Conservation (phyloP, 164 flowering plant species). For the Aristolochia fimbriata region DNA sequence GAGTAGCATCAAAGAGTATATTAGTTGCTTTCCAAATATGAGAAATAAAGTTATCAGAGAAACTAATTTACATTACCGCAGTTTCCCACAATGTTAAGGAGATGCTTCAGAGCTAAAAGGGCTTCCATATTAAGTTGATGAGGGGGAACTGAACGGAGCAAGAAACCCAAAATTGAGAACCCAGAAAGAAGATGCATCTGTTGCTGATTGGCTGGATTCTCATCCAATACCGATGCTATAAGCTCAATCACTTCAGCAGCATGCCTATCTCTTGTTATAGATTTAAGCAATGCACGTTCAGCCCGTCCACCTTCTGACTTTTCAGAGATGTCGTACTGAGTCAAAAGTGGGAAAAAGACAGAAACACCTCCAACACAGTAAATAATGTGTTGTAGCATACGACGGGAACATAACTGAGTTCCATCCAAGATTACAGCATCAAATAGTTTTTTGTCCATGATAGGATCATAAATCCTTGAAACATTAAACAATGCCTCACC, state of each 20-base stretch:
- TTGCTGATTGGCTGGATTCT: constrained; percentile 87
- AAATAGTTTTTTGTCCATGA: constrained; percentile 44
- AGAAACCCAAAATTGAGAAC: constrained; percentile 72
- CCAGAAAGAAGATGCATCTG: constrained; percentile 97
- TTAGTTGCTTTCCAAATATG: background rate
- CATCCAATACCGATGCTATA: constrained; percentile 82
- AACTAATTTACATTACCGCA: constrained; percentile 40
- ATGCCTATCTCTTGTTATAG: constrained; percentile 55
- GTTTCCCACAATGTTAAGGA: constrained; percentile 60
- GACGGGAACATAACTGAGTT: constrained; percentile 84
- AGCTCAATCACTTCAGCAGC: constrained; percentile 86
- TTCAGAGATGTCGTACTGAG: constrained; percentile 56
- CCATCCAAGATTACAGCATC: constrained; percentile 65
- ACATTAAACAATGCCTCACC: constrained; percentile 70
- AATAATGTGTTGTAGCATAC: constrained; percentile 81
- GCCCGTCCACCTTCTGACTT: constrained; percentile 28
- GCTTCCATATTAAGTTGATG: constrained; percentile 81
- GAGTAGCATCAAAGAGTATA: constrained; percentile 9
- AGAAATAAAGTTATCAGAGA: background rate
- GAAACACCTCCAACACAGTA: constrained; percentile 99
- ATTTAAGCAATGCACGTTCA: constrained; percentile 33
- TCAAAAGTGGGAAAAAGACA: constrained; percentile 88
- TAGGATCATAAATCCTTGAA: constrained; percentile 53
- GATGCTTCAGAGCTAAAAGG: constrained; percentile 69
- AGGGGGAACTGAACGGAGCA: constrained; percentile 77